Base-by-base conservation (phyloP, 495 filamentous ascomycete genomes). In the Penicillium flavigenum region DNA sequence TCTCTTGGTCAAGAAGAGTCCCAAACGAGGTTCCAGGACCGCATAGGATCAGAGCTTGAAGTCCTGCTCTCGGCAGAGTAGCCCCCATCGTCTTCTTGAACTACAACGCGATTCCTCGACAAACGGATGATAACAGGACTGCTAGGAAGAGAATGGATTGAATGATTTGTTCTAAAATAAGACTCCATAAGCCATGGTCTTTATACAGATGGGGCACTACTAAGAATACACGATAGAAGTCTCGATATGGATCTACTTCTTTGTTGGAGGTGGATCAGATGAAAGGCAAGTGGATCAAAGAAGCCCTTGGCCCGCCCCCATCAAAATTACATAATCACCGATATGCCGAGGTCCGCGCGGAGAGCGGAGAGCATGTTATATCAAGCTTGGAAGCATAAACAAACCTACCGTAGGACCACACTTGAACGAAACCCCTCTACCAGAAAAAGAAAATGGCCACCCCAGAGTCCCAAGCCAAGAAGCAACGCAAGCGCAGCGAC, bases 401-500 rank as follows among this genome's bases (percentile, higher is more conserved):
- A 49, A 7, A 42, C 16, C 5, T 31, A 51, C 4, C 41, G 12
- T 26, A 45, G 42, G 16, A 34, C 39, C 22, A 22, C n/a, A 44
- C 29, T 38, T 38, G 36, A 2, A 38, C 16, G 16, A 38, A 38
- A 38, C n/a, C 36, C 2, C 1, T 16, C 36, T 5, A 38, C n/a
- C 36, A 3, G 16, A 52, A 45, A 39, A 34, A 20, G 27, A 46
- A 52, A 20, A 74, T 75, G 69, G 63, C 66, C 6, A 45, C 65
- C 20, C 60, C 60, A 51, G 72, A 80, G 51, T 68, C 61, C 65
- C 66, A 73, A 17, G 68, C 90, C 42, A 93, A 90, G 71, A 75
- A 72, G 51, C 83, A 88, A 11, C 81, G 73, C 52, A 76, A 61
- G 47, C 78, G 90, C 50, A 74, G 68, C 24, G 89, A 96, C 69